A percentile compares a stretch with the other conserved stretches of the same genome.
These are phyloP conservation scores for Ajuga reptans DNA, from an alignment of 305 asterid genomes.

Conservation along the genomic window DNA sequence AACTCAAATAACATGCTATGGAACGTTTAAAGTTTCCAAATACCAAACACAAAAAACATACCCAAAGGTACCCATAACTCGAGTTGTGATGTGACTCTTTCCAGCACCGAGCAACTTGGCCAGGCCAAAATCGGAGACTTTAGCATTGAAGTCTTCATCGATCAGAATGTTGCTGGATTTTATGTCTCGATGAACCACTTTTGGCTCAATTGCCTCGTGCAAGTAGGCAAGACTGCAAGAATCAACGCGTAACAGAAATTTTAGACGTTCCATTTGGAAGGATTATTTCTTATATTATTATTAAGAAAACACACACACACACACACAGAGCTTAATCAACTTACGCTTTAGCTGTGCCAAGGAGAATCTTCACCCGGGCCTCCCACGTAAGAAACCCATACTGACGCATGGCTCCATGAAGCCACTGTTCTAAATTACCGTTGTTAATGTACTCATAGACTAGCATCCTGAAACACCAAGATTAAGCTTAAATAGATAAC, in stretches of 20 bases:
- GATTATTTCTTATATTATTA: too few relatives aligned
- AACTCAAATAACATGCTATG: too few relatives aligned
- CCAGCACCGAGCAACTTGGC: conserved; percentile 86
- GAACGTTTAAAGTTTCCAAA: too few relatives aligned
- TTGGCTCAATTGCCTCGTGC: conserved; percentile 91
- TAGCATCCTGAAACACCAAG: too few relatives aligned
- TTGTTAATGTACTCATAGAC: conserved; percentile 82
- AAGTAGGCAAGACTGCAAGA: conserved; percentile 61
- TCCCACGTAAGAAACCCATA: conserved; percentile 95
- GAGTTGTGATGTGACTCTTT: conserved; percentile 68
- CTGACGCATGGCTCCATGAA: conserved; percentile 78
- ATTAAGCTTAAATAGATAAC: too few relatives aligned
- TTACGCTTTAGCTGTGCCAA: conserved; percentile 93
- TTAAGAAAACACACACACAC: too few relatives aligned
- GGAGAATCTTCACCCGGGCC: conserved; percentile 67
- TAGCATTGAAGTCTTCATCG: conserved; percentile 67
- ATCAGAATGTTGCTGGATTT: conserved; percentile 85
- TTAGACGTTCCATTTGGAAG: too few relatives aligned
- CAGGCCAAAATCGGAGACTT: conserved; percentile 85
- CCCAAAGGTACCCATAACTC: conserved; percentile 98
- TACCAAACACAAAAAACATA: conserved; percentile 27
- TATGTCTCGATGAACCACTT: conserved; percentile 89
- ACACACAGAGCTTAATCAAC: not conserved
- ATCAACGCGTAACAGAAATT: not conserved
- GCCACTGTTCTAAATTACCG: conserved; percentile 91